These are phyloP conservation scores for Sclerotinia sclerotiorum DNA, from an alignment of 2,329 filamentous ascomycete genomes.

Conservation along the genomic window DNA sequence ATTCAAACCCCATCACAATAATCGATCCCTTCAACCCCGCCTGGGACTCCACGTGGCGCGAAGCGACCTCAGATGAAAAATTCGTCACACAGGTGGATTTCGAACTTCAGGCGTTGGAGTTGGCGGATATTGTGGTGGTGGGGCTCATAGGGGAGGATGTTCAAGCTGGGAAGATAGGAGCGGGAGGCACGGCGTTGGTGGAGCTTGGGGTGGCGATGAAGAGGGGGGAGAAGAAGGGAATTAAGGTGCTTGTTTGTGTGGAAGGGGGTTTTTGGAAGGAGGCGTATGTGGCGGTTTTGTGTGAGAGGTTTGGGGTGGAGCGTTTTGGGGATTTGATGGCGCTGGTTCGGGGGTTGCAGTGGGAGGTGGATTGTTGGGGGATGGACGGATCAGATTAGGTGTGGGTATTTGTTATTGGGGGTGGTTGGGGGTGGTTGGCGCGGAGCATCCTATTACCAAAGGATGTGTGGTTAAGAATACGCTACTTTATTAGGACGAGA, in stretches of 20 bases:
- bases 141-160: conserved; percentile 61
- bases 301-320: conserved; percentile 46
- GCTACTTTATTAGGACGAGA: not conserved
- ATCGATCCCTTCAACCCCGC: conserved; percentile 56
- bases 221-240: conserved; percentile 55
- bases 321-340: conserved; percentile 47
- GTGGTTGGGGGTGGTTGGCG: conserved; percentile 52
- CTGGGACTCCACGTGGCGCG: conserved; percentile 56
- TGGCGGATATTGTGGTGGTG: conserved; percentile 59
- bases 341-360: conserved; percentile 51
- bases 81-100: conserved; percentile 59
- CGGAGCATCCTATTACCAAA: conserved; percentile 80
- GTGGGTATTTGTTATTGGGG: conserved; percentile 57
- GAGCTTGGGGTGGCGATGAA: conserved; percentile 52
- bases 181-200: conserved; percentile 48
- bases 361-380: conserved; percentile 57
- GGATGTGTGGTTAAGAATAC: not conserved
- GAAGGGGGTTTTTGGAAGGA: conserved; percentile 53
- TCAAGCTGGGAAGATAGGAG: conserved; percentile 73
- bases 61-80: conserved; percentile 48
- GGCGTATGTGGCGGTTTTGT: conserved; percentile 62
- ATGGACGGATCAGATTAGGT: conserved; percentile 49
- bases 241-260: conserved; percentile 81
- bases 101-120: conserved; percentile 59
- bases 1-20: conserved; percentile 49